Evolutionary conservation across 306 rosid genomes (phyloP).

Genomic region (Senna tora): DNA sequence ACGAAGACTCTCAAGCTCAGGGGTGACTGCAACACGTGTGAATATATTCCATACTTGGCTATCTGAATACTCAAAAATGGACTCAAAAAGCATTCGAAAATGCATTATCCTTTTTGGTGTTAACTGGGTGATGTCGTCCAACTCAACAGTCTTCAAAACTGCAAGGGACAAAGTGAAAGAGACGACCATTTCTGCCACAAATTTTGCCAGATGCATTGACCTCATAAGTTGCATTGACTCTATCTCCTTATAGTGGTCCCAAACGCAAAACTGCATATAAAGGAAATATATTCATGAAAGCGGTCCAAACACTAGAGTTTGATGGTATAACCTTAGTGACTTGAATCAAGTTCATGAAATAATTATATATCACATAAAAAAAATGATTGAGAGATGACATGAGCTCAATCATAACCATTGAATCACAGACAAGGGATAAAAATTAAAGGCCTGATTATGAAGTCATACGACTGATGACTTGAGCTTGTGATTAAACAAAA

Average conservation of each 20-base stretch:
- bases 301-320: too few relatives aligned
- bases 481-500: too few relatives aligned
- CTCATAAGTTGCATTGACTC: conserved; percentile 75
- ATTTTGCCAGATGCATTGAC: conserved; percentile 83
- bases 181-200: conserved; percentile 81
- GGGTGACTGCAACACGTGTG: conserved; percentile 71
- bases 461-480: too few relatives aligned
- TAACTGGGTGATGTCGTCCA: conserved; percentile 59
- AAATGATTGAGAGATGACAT: too few relatives aligned
- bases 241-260: conserved; percentile 89
- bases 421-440: too few relatives aligned
- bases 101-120: conserved; percentile 83
- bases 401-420: too few relatives aligned
- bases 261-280: conserved; percentile 73
- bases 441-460: too few relatives aligned
- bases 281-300: neutral
- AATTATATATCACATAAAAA: too few relatives aligned
- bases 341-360: too few relatives aligned
- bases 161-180: conserved; percentile 80
- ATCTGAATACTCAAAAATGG: conserved; percentile 69
- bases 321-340: neutral
- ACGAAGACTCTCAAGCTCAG: conserved; percentile 75
- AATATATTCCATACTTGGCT: conserved; percentile 73
- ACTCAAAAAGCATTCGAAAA: conserved; percentile 82
- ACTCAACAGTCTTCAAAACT: conserved; percentile 70